Conservation (phyloP, 2,329 filamentous ascomycete species). For the Neofusicoccum cordaticola region DNA sequence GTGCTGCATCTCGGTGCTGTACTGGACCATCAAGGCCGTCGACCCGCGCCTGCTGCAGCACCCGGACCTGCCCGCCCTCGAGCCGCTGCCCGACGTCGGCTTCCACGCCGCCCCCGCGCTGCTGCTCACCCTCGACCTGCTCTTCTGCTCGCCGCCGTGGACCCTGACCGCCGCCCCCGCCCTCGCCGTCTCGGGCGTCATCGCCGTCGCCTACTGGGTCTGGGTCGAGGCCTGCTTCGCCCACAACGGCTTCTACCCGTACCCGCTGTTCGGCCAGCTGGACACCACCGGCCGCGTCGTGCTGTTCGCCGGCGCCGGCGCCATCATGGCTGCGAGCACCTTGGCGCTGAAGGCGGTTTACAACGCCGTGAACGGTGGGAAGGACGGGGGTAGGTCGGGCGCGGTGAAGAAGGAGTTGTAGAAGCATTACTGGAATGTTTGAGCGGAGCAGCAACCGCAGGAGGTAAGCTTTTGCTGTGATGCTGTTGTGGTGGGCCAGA, state of each 20-base stretch:
- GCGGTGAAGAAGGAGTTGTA: not conserved
- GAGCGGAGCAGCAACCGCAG: too few relatives aligned
- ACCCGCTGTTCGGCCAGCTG: conserved; percentile 75
- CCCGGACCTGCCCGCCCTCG: conserved; percentile 17
- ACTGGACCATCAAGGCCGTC: conserved; percentile 63
- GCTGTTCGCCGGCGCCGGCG: conserved; percentile 56
- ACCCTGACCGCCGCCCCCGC: conserved; percentile 60
- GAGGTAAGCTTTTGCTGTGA: too few relatives aligned
- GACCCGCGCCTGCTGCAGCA: conserved; percentile 13
- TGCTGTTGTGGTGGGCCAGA: too few relatives aligned
- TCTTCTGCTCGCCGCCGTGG: conserved; percentile 72
- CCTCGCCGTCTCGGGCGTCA: conserved; percentile 54
- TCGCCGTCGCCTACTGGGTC: conserved; percentile 70
- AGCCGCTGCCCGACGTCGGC: conserved; percentile 22
- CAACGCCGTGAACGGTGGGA: conserved; percentile 59
- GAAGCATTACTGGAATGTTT: not conserved
- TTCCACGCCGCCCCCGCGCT: conserved; percentile 67
- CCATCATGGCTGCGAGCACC: conserved; percentile 8
- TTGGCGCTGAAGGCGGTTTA: conserved; percentile 54
- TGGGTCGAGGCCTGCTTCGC: conserved; percentile 73
- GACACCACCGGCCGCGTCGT: conserved; percentile 62
- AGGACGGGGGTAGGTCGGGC: conserved; percentile 11
- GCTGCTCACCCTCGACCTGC: conserved; percentile 61
- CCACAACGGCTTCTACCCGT: conserved; percentile 74
- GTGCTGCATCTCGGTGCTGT: conserved; percentile 67